Percentiles rank a stretch among this genome's conserved stretches.
Evolutionary conservation across 495 filamentous ascomycete species (phyloP).

Genomic region (Penicillium chermesinum): DNA sequence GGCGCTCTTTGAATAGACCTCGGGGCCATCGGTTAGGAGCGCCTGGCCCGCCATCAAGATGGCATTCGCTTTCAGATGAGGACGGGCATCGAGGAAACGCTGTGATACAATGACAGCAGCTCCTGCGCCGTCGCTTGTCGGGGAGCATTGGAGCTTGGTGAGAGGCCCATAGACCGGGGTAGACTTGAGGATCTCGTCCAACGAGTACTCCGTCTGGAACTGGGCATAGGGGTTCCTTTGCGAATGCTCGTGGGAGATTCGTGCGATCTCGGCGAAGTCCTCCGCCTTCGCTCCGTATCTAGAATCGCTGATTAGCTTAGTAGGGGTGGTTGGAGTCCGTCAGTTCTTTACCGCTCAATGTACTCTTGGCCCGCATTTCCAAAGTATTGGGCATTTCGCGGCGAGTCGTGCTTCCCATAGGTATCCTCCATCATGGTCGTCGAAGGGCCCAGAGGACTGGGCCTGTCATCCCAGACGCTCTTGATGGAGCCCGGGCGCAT

Average conservation of each 20-base stretch:
- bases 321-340: not conserved
- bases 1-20: slow-evolving; percentile 64
- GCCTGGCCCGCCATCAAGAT: slow-evolving; percentile 82
- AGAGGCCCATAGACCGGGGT: slow-evolving; percentile 75
- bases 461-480: slow-evolving; percentile 22
- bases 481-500: slow-evolving; percentile 63
- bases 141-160: slow-evolving; percentile 72
- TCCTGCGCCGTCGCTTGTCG: slow-evolving; percentile 85
- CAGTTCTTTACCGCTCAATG: slow-evolving; percentile 71
- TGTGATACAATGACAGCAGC: slow-evolving; percentile 86
- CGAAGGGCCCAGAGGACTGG: slow-evolving; percentile 17
- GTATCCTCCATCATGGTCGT: slow-evolving; percentile 19
- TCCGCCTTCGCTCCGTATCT: slow-evolving; percentile 62
- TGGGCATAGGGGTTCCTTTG: slow-evolving; percentile 86
- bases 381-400: slow-evolving; percentile 77
- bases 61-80: slow-evolving; percentile 71
- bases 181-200: slow-evolving; percentile 72
- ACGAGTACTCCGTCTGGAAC: slow-evolving; percentile 82
- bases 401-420: slow-evolving; percentile 14
- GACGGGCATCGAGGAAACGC: slow-evolving; percentile 72
- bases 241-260: slow-evolving; percentile 76
- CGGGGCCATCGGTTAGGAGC: slow-evolving; percentile 71
- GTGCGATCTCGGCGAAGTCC: slow-evolving; percentile 82
- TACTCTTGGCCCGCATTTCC: slow-evolving; percentile 83
- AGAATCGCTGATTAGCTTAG: slow-evolving; percentile 17